phyloP scores from a whole-genome alignment of 139 green algal genomes.

The Ettlia oleoabundans region DNA sequence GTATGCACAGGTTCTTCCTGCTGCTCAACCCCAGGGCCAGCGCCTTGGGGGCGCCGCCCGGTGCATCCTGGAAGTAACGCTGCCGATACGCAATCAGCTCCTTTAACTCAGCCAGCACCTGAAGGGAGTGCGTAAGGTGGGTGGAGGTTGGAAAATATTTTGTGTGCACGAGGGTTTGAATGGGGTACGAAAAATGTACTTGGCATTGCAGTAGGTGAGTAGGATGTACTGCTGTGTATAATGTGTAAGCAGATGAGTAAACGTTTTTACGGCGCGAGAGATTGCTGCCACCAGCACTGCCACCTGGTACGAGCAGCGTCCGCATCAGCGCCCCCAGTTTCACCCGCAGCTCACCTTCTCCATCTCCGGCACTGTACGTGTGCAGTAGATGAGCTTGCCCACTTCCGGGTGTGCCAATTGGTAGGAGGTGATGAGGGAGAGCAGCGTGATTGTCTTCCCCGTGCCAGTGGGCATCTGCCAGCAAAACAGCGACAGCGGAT shows the following conservation, averaged over 20 bases:
- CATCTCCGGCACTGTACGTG: conserved; percentile 99
- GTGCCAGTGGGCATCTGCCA: conserved; percentile 98
- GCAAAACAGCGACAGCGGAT: background rate
- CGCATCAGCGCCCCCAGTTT: background rate
- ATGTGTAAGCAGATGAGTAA: too few species aligned
- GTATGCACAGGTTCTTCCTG: conserved; percentile 98
- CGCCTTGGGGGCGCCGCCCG: conserved; percentile 66
- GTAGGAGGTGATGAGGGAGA: conserved; percentile 98
- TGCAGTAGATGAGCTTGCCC: conserved; percentile 99
- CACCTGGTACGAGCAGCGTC: too few species aligned
- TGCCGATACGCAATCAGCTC: conserved; percentile 89
- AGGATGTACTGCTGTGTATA: too few species aligned
- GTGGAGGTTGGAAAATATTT: background rate
- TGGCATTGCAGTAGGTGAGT: too few species aligned
- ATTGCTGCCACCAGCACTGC: too few species aligned
- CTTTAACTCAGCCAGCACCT: conserved; percentile 86
- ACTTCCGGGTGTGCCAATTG: conserved; percentile 93
- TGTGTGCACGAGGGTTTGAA: background rate
- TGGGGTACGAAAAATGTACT: too few species aligned
- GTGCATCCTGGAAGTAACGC: conserved; percentile 60
- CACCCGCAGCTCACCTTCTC: conserved; percentile 84
- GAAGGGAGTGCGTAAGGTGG: background rate
- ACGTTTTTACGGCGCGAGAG: too few species aligned
- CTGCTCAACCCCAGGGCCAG: conserved; percentile 93
- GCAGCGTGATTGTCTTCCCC: conserved; percentile 99